Base-by-base conservation (phyloP, 345 rosid species). In the Lepidium aucheri region DNA sequence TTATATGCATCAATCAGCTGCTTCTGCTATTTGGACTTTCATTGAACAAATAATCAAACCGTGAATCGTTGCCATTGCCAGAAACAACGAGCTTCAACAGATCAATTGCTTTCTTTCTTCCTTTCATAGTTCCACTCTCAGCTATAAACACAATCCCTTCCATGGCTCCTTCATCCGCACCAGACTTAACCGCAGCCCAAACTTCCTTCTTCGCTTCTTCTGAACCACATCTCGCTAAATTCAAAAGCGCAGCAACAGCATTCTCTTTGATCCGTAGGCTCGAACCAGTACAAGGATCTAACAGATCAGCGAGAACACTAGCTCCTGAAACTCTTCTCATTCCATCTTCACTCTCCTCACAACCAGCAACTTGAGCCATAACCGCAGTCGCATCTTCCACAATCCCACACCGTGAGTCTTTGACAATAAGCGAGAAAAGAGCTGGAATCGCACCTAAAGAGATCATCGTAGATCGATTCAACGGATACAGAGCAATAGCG, bases 301-400 rank as follows among this genome's bases (percentile, higher is more conserved):
- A n/a, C 81, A 90, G 74, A 74, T 93, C 98, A 50, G 78, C 84
- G 64, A 93, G 53, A 39, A 88, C 83, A 30, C 51, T 63, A 1
- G 82, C 69, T 42, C 95, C 97, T 0, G 83, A 82, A 3, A 77
- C 79, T 46, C 60, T 86, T 41, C 79, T 64, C 54, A 90, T 85
- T 26, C 81, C 98, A 9, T 76, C 88, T 46, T 77, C 89, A 45
- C 90, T 82, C 76, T 86, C 98, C 63, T 83, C 96, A 56, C 96
- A 86, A n/a, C 98, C 96, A 10, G 90, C 97, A 2, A 93, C 73
- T 74, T 93, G 98, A 20, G 96, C 94, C 52, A 88, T 69, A 68
- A 93, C 98, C 22, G 97, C 98, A 59, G 86, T 84, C 10, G 98
- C 87, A 65, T 93, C 98, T 76, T 93, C 98, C 58, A 93, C 86